Evolutionary conservation across 306 rosid species (phyloP).

Genomic region (Dalbergia cochinchinensis): DNA sequence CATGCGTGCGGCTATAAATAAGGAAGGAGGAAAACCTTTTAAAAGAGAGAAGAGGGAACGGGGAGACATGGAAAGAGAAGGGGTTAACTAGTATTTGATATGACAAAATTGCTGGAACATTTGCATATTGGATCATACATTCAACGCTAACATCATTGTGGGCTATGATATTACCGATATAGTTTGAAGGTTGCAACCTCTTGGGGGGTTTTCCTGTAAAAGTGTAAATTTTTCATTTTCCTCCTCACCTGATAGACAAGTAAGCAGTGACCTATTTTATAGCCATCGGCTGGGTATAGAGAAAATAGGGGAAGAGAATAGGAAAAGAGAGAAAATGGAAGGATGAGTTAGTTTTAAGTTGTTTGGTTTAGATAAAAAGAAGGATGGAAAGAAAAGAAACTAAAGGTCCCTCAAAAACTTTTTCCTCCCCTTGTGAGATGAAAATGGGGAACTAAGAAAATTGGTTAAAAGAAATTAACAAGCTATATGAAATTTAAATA

Average conservation of each 20-base stretch:
- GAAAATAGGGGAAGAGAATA: too few relatives aligned
- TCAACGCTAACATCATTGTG: constrained; percentile 35
- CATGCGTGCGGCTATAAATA: constrained; percentile 27
- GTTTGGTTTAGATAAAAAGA: too few relatives aligned
- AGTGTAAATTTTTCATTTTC: not conserved
- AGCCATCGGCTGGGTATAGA: too few relatives aligned
- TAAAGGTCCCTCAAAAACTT: too few relatives aligned
- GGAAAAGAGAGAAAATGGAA: too few relatives aligned
- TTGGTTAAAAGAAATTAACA: too few relatives aligned
- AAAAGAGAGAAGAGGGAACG: constrained; percentile 17
- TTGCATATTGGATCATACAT: constrained; percentile 46
- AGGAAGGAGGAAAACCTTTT: not conserved
- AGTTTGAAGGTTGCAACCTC: not conserved
- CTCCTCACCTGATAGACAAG: constrained; percentile 34
- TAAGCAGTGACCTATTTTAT: constrained; percentile 46
- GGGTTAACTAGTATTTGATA: constrained; percentile 51
- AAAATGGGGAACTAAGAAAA: too few relatives aligned
- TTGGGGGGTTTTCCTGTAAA: not conserved
- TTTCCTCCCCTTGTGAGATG: too few relatives aligned
- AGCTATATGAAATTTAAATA: too few relatives aligned
- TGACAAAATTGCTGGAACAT: constrained; percentile 39
- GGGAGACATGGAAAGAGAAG: constrained; percentile 54
- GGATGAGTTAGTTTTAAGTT: too few relatives aligned
- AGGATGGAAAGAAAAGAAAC: too few relatives aligned
- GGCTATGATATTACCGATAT: not conserved